A percentile compares a stretch with the other conserved stretches of the same genome.
phyloP scores from a whole-genome alignment of 2,329 filamentous ascomycete species.

The Clonostachys sp. region DNA sequence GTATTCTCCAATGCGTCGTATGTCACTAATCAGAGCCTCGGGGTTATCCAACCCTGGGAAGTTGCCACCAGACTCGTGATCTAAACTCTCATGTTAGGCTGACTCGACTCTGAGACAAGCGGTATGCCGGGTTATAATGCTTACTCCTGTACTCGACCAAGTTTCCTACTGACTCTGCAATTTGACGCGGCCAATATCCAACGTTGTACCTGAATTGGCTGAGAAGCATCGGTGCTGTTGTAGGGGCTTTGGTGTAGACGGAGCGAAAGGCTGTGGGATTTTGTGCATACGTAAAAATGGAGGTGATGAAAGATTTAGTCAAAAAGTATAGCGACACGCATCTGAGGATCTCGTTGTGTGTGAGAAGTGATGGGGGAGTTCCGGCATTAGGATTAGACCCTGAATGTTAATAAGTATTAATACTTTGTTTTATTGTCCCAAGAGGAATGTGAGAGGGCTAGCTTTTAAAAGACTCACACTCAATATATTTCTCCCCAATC shows the following conservation, averaged over 20 bases:
- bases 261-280: background rate
- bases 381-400: constrained; percentile 6
- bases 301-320: constrained; percentile 11
- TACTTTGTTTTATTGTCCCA: background rate
- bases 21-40: constrained; percentile 2
- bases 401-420: background rate
- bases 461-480: constrained; percentile 6
- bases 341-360: constrained; percentile 10
- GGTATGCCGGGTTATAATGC: background rate
- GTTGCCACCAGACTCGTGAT: constrained; percentile 6
- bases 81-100: background rate
- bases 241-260: background rate
- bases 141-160: constrained; percentile 7
- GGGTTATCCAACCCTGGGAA: constrained; percentile 7
- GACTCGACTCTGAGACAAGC: background rate
- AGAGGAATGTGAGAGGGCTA: too few relatives aligned
- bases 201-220: constrained; percentile 11
- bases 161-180: constrained; percentile 8
- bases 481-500: constrained; percentile 30
- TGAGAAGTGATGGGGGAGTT: constrained; percentile 9
- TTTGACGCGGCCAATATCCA: constrained; percentile 6
- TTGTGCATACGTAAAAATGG: background rate
- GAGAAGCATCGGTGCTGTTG: background rate
- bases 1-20: constrained; percentile 4
- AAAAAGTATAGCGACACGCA: constrained; percentile 14